A percentile compares a stretch with the other conserved stretches of the same genome.
These are phyloP conservation scores for Gonapodya sp. DNA, from an alignment of 192 early-diverging fungal species.

Conservation along the genomic window DNA sequence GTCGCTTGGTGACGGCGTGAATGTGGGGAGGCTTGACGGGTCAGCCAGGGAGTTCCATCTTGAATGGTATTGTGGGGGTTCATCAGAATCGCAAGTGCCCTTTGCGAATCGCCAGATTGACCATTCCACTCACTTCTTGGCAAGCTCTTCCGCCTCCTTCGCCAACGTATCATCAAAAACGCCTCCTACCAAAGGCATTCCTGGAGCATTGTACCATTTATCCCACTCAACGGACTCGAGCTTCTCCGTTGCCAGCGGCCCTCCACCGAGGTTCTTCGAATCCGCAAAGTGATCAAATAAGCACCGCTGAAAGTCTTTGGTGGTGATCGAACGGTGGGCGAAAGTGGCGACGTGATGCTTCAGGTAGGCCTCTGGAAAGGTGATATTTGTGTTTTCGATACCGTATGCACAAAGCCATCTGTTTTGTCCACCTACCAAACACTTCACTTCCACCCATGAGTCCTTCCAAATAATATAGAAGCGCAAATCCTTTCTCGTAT, in stretches of 20 bases:
- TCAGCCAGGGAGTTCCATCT: neutral
- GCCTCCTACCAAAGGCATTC: conserved; percentile 55
- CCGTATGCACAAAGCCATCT: too few species aligned
- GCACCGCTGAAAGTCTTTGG: conserved; percentile 76
- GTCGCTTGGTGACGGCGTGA: neutral
- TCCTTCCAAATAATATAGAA: conserved; percentile 87
- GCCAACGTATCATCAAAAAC: conserved; percentile 82
- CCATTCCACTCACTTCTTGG: conserved; percentile 52
- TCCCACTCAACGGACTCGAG: conserved; percentile 83
- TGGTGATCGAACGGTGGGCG: conserved; percentile 78
- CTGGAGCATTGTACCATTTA: conserved; percentile 73
- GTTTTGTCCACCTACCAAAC: conserved; percentile 77
- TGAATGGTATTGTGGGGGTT: neutral
- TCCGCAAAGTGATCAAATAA: conserved; percentile 67
- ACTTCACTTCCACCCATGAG: conserved; percentile 69
- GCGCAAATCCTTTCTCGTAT: conserved; percentile 94
- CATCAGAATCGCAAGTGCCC: too few species aligned
- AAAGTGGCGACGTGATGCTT: conserved; percentile 29
- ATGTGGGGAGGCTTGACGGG: neutral
- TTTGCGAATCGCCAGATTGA: too few species aligned
- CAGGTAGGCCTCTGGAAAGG: neutral
- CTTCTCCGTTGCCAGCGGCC: conserved; percentile 36
- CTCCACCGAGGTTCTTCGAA: conserved; percentile 29
- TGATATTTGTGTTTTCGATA: too few species aligned
- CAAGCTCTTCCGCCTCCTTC: conserved; percentile 65